A percentile compares a stretch with the other conserved stretches of the same genome.
Evolutionary conservation across 179 eudicot species (phyloP).

Genomic region (Vitellaria paradoxa): DNA sequence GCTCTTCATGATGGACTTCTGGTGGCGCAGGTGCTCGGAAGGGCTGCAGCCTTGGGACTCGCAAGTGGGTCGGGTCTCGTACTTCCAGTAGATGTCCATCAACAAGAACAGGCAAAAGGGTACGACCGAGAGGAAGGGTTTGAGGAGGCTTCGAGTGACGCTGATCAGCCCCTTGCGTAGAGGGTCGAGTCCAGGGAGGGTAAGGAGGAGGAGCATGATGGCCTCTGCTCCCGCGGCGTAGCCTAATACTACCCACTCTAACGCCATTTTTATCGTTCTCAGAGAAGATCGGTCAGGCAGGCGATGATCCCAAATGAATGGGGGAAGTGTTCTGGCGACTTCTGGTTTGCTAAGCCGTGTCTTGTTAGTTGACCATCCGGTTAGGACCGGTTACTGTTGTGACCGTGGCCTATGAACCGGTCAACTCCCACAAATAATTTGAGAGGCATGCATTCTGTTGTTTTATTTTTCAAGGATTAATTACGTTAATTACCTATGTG

Average conservation of each 20-base stretch:
- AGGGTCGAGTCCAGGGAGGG: conserved; percentile 39
- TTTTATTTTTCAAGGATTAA: too few species aligned
- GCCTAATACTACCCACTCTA: conserved; percentile 48
- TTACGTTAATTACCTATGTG: too few species aligned
- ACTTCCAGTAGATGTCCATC: conserved; percentile 56
- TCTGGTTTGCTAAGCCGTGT: too few species aligned
- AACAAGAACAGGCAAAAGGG: conserved; percentile 47
- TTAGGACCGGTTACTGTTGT: too few species aligned
- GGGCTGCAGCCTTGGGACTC: conserved; percentile 32
- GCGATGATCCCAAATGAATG: too few species aligned
- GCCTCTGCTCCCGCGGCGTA: conserved; percentile 51
- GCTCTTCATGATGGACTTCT: conserved; percentile 51
- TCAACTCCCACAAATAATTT: too few species aligned
- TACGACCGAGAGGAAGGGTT: conserved; percentile 39
- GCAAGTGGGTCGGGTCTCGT: conserved; percentile 44
- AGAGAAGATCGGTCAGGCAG: too few species aligned
- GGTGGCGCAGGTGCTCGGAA: conserved; percentile 44
- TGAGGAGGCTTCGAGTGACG: conserved; percentile 36
- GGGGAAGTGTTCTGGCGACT: too few species aligned
- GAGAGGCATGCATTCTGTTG: too few species aligned
- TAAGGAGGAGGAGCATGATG: conserved; percentile 40
- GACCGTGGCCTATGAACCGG: too few species aligned
- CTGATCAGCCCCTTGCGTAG: conserved; percentile 42
- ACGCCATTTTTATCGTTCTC: conserved; percentile 26
- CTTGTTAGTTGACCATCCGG: too few species aligned